Percentiles rank a stretch among this genome's conserved stretches.
phyloP scores from a whole-genome alignment of 108 stramenopile genomes.

The Cyclotella cryptica region DNA sequence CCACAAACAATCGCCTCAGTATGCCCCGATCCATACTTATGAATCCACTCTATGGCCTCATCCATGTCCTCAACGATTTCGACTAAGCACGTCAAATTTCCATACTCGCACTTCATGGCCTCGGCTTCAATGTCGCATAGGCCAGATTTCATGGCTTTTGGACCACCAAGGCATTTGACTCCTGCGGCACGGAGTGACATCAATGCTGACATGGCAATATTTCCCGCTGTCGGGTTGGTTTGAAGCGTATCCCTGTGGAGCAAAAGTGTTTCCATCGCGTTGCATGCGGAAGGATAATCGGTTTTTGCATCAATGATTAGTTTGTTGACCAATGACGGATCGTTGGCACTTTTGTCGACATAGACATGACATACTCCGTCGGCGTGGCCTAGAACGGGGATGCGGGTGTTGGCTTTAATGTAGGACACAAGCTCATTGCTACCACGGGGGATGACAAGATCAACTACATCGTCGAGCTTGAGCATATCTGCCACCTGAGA shows the following conservation, averaged over 20 bases:
- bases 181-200: constrained; percentile 85
- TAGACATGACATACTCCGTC: constrained; percentile 99
- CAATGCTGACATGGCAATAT: constrained; percentile 71
- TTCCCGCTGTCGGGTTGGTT: constrained; percentile 40
- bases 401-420: constrained; percentile 91
- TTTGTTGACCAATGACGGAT: constrained; percentile 58
- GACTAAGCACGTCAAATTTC: constrained; percentile 92
- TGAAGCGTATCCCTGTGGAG: constrained; percentile 83
- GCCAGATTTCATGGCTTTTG: constrained; percentile 79
- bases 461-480: constrained; percentile 90
- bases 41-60: constrained; percentile 95
- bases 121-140: constrained; percentile 73
- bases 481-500: constrained; percentile 82
- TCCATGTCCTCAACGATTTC: constrained; percentile 91
- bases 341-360: constrained; percentile 88
- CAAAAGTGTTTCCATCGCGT: constrained; percentile 97
- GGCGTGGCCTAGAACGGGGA: constrained; percentile 98
- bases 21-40: constrained; percentile 93
- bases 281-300: constrained; percentile 99
- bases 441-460: constrained; percentile 98
- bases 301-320: constrained; percentile 95
- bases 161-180: constrained; percentile 91
- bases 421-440: constrained; percentile 89
- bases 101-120: constrained; percentile 92
- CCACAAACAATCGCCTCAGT: constrained; percentile 96